phyloP scores from a whole-genome alignment of 805 yeast genomes.

The Wickerhamomyces alni region DNA sequence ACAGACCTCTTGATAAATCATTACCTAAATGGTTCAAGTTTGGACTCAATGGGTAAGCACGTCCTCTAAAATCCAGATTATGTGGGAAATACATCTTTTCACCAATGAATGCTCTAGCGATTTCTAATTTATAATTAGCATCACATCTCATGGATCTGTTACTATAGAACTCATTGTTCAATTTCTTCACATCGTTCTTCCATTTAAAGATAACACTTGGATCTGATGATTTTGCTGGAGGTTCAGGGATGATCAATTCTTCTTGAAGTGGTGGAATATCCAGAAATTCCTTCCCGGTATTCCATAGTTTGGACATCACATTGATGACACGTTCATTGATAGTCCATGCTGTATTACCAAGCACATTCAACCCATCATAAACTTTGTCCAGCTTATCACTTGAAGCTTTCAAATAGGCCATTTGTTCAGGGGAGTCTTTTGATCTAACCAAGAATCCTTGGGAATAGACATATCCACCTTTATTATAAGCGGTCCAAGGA shows the following conservation, averaged over 20 bases:
- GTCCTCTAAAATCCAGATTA: conserved; percentile 75
- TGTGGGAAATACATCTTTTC: conserved; percentile 77
- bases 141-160: conserved; percentile 89
- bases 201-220: conserved; percentile 68
- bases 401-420: conserved; percentile 84
- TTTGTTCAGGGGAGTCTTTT: conserved; percentile 82
- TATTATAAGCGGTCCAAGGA: conserved; percentile 77
- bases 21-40: conserved; percentile 78
- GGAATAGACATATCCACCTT: conserved; percentile 79
- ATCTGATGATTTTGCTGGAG: conserved; percentile 62
- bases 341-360: conserved; percentile 91
- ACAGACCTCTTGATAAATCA: conserved; percentile 67
- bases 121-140: conserved; percentile 86
- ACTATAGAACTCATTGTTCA: conserved; percentile 56
- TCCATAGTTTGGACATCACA: conserved; percentile 78
- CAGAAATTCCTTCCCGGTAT: conserved; percentile 67
- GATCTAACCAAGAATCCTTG: conserved; percentile 64
- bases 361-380: conserved; percentile 74
- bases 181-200: conserved; percentile 51
- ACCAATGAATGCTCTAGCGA: conserved; percentile 88
- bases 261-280: conserved; percentile 61
- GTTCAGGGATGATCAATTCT: conserved; percentile 42
- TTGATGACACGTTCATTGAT: conserved; percentile 68
- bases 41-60: conserved; percentile 79
- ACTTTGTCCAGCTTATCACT: conserved; percentile 62